A percentile compares a stretch with the other conserved stretches of the same genome.
Conservation (phyloP, 2,329 filamentous ascomycete species). For the Botryotinia calthae region DNA sequence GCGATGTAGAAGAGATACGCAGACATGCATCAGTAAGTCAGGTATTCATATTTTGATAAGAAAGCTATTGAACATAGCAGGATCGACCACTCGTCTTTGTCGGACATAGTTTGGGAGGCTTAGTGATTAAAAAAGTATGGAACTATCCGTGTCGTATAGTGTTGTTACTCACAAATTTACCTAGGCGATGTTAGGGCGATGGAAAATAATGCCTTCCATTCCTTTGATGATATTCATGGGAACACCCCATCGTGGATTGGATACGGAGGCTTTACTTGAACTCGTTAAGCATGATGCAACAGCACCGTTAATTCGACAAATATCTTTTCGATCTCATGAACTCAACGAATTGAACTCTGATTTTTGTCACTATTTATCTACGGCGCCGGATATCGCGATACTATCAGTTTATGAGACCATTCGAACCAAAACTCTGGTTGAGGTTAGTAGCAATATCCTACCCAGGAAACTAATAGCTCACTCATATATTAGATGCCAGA, state of each 20-base stretch:
- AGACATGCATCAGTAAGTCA: conserved; percentile 18
- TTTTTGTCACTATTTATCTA: conserved; percentile 24
- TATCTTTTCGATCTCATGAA: conserved; percentile 25
- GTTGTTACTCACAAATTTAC: not conserved
- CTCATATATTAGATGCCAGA: conserved; percentile 6
- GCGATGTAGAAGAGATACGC: conserved; percentile 33
- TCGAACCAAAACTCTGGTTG: conserved; percentile 26
- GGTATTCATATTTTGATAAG: not conserved
- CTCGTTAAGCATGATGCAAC: conserved; percentile 28
- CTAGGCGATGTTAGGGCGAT: conserved; percentile 18
- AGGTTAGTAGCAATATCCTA: conserved; percentile 9
- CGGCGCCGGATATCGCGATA: conserved; percentile 24
- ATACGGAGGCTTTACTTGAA: conserved; percentile 27
- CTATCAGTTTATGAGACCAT: conserved; percentile 29
- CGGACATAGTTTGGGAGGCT: conserved; percentile 41
- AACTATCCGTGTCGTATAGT: not conserved
- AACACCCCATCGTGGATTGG: conserved; percentile 32
- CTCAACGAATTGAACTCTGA: conserved; percentile 25
- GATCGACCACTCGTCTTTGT: conserved; percentile 35
- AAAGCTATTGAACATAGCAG: not conserved
- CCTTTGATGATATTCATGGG: conserved; percentile 32
- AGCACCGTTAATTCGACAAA: conserved; percentile 28
- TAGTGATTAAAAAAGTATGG: conserved; percentile 40
- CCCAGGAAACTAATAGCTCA: not conserved
- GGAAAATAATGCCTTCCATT: conserved; percentile 21